phyloP scores from a whole-genome alignment of 768 basidiomycete species.

The Cyclocybe aegerita region DNA sequence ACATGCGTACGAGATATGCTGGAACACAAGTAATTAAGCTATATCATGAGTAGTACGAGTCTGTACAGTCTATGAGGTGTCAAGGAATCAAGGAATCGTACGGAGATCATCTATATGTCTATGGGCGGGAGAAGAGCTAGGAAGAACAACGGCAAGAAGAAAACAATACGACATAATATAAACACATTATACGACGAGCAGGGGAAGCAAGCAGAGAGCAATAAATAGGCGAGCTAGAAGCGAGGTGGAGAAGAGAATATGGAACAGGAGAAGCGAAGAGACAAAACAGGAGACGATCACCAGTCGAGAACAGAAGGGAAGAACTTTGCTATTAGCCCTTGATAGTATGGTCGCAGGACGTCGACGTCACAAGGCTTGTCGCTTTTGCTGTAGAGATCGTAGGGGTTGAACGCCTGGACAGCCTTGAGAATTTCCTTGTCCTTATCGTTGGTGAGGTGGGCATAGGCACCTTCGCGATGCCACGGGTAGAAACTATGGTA shows the following conservation, averaged over 20 bases:
- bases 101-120: not conserved
- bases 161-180: not conserved
- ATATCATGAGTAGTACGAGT: not conserved
- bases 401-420: slow-evolving; percentile 88
- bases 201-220: not conserved
- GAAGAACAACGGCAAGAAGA: not conserved
- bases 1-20: slow-evolving; percentile 1
- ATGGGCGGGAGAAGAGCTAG: slow-evolving; percentile 3
- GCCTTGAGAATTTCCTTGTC: slow-evolving; percentile 66
- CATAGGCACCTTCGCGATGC: slow-evolving; percentile 88
- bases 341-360: slow-evolving; percentile 80
- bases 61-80: not conserved
- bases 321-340: slow-evolving; percentile 78
- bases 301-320: slow-evolving; percentile 83
- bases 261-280: not conserved
- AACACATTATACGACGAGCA: not conserved
- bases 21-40: slow-evolving; percentile 4
- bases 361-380: slow-evolving; percentile 65
- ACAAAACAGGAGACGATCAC: slow-evolving; percentile 35
- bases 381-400: slow-evolving; percentile 91
- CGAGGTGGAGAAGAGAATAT: not conserved
- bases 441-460: slow-evolving; percentile 73
- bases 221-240: slow-evolving; percentile 1
- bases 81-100: too few relatives aligned
- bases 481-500: slow-evolving; percentile 96